Evolutionary conservation across 495 filamentous ascomycete genomes (phyloP).

Genomic region (Penicillium roqueforti): DNA sequence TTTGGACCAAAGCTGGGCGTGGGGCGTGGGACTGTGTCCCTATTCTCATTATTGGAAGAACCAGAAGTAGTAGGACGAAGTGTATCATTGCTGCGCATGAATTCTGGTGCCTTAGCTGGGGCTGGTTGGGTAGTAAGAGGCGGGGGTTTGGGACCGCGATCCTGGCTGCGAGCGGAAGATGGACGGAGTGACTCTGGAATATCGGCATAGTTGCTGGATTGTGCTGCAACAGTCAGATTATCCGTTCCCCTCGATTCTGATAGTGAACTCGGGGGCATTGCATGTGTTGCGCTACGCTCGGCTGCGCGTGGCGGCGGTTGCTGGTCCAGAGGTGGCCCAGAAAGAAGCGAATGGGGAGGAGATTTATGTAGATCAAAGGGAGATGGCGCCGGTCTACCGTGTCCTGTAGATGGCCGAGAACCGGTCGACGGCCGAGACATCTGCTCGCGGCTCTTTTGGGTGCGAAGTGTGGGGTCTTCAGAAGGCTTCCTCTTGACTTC

Average conservation of each 20-base stretch:
- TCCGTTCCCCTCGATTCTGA: constrained; percentile 27
- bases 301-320: constrained; percentile 28
- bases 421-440: constrained; percentile 41
- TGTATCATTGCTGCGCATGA: constrained; percentile 28
- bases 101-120: constrained; percentile 20
- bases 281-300: constrained; percentile 24
- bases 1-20: constrained; percentile 23
- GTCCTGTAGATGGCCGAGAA: constrained; percentile 23
- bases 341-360: background rate
- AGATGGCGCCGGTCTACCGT: constrained; percentile 22
- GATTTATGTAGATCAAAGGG: constrained; percentile 16
- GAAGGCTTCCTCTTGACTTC: constrained; percentile 34
- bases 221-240: constrained; percentile 18
- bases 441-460: constrained; percentile 47
- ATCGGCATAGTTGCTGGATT: constrained; percentile 14
- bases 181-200: constrained; percentile 22
- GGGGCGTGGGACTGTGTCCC: constrained; percentile 21
- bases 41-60: constrained; percentile 24
- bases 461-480: constrained; percentile 39
- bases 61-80: constrained; percentile 31
- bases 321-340: constrained; percentile 22
- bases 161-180: constrained; percentile 31
- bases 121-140: constrained; percentile 11
- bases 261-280: constrained; percentile 18
- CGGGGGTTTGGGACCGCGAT: constrained; percentile 15